These are phyloP conservation scores for Hanseniaspora vineae DNA, from an alignment of 805 yeast genomes.

Conservation along the genomic window DNA sequence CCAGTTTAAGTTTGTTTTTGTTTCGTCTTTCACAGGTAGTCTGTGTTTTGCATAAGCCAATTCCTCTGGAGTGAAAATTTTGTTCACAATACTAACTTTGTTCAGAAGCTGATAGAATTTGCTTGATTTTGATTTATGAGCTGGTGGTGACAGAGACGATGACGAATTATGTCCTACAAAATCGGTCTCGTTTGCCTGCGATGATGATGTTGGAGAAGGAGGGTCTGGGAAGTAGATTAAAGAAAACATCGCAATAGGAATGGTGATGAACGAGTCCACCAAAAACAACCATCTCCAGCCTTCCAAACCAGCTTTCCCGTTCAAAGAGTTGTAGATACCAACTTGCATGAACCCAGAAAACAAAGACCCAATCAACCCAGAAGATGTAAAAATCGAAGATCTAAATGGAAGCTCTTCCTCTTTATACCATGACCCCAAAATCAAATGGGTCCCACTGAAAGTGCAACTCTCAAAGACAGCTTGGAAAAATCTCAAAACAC, in stretches of 20 bases:
- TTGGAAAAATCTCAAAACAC: slow-evolving; percentile 46
- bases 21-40: slow-evolving; percentile 28
- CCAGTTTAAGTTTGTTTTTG: slow-evolving; percentile 24
- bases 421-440: slow-evolving; percentile 43
- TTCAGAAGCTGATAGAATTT: slow-evolving; percentile 1
- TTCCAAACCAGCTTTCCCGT: slow-evolving; percentile 34
- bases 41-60: slow-evolving; percentile 30
- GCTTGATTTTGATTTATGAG: not conserved
- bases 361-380: slow-evolving; percentile 42
- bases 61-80: slow-evolving; percentile 30
- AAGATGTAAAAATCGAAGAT: slow-evolving; percentile 40
- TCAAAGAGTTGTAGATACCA: slow-evolving; percentile 35
- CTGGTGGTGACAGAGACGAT: too few relatives aligned
- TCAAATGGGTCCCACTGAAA: slow-evolving; percentile 40
- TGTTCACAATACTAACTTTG: slow-evolving; percentile 16
- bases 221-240: slow-evolving; percentile 46
- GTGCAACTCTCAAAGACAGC: slow-evolving; percentile 51
- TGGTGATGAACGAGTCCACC: slow-evolving; percentile 44
- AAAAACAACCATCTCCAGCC: slow-evolving; percentile 66
- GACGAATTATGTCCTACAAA: too few relatives aligned
- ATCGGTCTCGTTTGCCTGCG: too few relatives aligned
- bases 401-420: slow-evolving; percentile 35
- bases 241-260: slow-evolving; percentile 47
- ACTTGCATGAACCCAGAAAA: slow-evolving; percentile 46
- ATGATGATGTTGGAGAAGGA: slow-evolving; percentile 28